These are phyloP conservation scores for Polyplosphaeria fusca DNA, from an alignment of 495 filamentous ascomycete species.

Conservation along the genomic window DNA sequence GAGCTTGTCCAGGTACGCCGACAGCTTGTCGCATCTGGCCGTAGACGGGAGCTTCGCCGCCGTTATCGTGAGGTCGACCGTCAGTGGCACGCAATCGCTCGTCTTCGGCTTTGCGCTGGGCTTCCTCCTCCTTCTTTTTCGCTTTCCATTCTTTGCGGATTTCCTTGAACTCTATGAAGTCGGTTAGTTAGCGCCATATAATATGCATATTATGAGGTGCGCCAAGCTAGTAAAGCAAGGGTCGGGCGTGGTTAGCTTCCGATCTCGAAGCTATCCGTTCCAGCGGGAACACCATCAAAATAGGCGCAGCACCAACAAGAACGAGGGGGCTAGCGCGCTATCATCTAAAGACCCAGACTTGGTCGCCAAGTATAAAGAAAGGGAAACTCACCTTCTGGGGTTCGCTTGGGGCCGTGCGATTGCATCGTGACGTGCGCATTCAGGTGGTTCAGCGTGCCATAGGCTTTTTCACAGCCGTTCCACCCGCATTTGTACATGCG, in stretches of 20 bases:
- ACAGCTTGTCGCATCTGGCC: constrained; percentile 34
- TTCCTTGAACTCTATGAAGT: constrained; percentile 86
- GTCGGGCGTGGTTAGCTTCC: constrained; percentile 34
- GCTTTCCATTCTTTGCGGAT: constrained; percentile 99
- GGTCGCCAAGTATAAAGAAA: constrained; percentile 1
- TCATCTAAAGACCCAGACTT: constrained; percentile 5
- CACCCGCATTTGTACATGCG: constrained; percentile 99
- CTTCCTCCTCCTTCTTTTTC: constrained; percentile 98
- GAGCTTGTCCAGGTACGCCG: constrained; percentile 18
- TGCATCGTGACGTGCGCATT: constrained; percentile 99
- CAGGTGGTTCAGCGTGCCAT: constrained; percentile 92
- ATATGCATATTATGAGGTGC: constrained; percentile 11
- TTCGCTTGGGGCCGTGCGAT: constrained; percentile 85
- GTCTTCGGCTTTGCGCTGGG: constrained; percentile 82
- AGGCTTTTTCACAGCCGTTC: constrained; percentile 97
- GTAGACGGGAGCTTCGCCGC: constrained; percentile 33
- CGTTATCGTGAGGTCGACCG: constrained; percentile 54
- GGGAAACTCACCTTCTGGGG: constrained; percentile 80
- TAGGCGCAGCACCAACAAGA: constrained; percentile 35
- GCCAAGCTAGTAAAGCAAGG: constrained; percentile 34
- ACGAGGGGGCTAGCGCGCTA: constrained; percentile 20
- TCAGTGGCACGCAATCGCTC: constrained; percentile 75
- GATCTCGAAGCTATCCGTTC: constrained; percentile 33
- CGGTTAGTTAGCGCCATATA: constrained; percentile 34
- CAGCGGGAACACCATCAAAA: constrained; percentile 35